These are phyloP conservation scores for Cantharellus cinnabarinus DNA, from an alignment of 768 basidiomycete species.

Conservation along the genomic window DNA sequence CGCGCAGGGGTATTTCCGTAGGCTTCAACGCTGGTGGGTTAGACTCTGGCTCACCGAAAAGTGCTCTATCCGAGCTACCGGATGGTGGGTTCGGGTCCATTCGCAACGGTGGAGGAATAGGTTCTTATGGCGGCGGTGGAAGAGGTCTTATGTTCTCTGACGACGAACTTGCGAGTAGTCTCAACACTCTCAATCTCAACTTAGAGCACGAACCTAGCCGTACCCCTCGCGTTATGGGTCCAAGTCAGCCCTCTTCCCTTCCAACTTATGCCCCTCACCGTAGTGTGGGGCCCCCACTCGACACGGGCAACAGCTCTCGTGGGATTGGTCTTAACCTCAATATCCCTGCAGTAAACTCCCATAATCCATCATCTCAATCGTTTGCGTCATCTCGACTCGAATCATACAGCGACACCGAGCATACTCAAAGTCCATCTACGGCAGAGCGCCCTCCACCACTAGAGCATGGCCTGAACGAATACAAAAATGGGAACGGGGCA, in stretches of 20 bases:
- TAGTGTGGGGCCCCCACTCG: not conserved
- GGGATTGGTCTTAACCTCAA: not conserved
- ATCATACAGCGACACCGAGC: not conserved
- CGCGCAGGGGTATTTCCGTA: slow-evolving; percentile 32
- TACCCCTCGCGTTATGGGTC: slow-evolving; percentile 27
- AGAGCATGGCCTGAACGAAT: not conserved
- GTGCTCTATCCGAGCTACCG: not conserved
- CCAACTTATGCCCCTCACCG: slow-evolving; percentile 44
- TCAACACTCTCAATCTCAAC: slow-evolving; percentile 41
- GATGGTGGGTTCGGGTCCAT: not conserved
- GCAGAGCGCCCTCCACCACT: not conserved
- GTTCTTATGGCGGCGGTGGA: slow-evolving; percentile 18
- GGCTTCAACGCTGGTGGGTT: slow-evolving; percentile 32
- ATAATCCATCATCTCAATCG: not conserved
- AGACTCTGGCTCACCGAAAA: not conserved
- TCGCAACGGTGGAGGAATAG: not conserved
- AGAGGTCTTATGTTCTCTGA: slow-evolving; percentile 52
- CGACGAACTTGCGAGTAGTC: slow-evolving; percentile 58
- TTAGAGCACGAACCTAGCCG: slow-evolving; percentile 21
- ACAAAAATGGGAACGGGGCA: not conserved
- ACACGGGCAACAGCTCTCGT: not conserved
- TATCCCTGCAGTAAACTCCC: too few relatives aligned
- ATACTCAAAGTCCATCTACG: not conserved
- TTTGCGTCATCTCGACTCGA: not conserved
- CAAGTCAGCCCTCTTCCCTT: slow-evolving; percentile 52